These are phyloP conservation scores for Pseudogymnoascus sp. DNA, from an alignment of 2,329 filamentous ascomycete species.

Conservation along the genomic window DNA sequence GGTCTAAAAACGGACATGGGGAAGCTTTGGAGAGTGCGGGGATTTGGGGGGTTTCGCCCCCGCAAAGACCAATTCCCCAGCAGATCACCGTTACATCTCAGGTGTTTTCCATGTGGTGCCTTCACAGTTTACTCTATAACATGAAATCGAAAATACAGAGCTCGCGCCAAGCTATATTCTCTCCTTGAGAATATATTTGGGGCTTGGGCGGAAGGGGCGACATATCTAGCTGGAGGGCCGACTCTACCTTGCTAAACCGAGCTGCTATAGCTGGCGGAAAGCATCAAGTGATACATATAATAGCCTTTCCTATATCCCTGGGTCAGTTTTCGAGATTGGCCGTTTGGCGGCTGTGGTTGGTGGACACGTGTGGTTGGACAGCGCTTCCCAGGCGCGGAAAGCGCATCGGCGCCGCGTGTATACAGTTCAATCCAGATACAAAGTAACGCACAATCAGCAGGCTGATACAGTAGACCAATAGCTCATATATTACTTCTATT, in stretches of 20 bases:
- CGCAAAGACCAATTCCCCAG: neutral
- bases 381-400: slow-evolving; percentile 11
- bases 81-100: neutral
- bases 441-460: neutral
- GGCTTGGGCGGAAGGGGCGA: neutral
- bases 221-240: neutral
- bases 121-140: neutral
- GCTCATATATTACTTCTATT: neutral
- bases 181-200: neutral
- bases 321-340: neutral
- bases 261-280: neutral
- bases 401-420: neutral
- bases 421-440: neutral
- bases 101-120: neutral
- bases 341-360: slow-evolving; percentile 12
- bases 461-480: neutral
- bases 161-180: neutral
- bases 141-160: neutral
- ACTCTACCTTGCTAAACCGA: neutral
- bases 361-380: slow-evolving; percentile 14
- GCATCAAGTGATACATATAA: neutral
- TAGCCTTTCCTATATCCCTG: neutral
- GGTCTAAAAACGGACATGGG: neutral
- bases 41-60: neutral
- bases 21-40: slow-evolving; percentile 5